Evolutionary conservation across 2,329 filamentous ascomycete species (phyloP), one percentile per base, ranked within the genome.

Genomic region (Microdochium trichocladiopsis): DNA sequence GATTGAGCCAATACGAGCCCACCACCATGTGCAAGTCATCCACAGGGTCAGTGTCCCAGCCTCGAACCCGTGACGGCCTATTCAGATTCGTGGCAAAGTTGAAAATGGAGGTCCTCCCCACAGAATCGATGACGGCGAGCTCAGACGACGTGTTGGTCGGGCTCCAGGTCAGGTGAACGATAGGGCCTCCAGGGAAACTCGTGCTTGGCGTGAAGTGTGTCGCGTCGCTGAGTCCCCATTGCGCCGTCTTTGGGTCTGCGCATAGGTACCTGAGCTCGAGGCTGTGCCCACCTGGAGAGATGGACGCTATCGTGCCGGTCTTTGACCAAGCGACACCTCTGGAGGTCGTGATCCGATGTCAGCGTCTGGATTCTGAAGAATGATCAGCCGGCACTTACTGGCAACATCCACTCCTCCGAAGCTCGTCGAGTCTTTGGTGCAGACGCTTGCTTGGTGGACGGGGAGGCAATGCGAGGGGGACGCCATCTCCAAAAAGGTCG

Each of bases 291-390:
- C 92, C 87, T 16, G 81, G 72, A 21, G 85, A 81, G 58, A 97
- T 87, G 51, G 86, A 87, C 25, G 92, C 92, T 58, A 97, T 89
- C 54, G 86, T 90, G 45, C 93, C 93, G 55, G 84, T 81, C 61
- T 86, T 91, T 11, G 93, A 96, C 92, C 93, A 97, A 25, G 88
- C 84, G 51, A 96, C 80, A 57, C 83, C 83, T 65, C 91, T 95
- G 60, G 47, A 48, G 23, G 14, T 28, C 3, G 47, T 25, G n/a
- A 8, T 11, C 47, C 48, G 25, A 37, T 22, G 52, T 60, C 55
- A 65, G 57, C 51, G 50, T 12, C 41, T 45, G 22, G 41, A 12
- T 45, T 22, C 4, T 3, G 2, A 11, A 6, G 5, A 9, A 22
- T 22, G 12, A 11, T 18, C 16, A 45, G 18, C 45, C 58, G n/a